Evolutionary conservation across 257 asterid genomes (phyloP).

Genomic region (Galeopsis tetrahit): DNA sequence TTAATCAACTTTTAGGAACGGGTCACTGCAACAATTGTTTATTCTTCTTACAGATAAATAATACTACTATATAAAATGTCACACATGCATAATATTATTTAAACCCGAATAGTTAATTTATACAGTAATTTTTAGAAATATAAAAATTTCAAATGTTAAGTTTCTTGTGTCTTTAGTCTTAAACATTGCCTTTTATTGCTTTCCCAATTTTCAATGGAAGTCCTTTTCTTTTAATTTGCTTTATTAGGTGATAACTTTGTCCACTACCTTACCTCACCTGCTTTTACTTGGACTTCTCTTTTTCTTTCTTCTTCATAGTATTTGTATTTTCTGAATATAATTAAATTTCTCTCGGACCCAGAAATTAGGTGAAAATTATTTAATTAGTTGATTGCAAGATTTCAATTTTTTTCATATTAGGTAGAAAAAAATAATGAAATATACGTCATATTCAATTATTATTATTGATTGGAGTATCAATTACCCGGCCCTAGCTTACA

Average conservation of each 20-base stretch:
- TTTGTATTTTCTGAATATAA: neutral
- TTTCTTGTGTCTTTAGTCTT: constrained; percentile 29
- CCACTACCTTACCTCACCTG: constrained; percentile 26
- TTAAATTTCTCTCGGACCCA: neutral
- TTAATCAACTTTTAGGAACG: neutral
- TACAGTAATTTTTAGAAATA: no score
- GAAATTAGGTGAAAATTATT: neutral
- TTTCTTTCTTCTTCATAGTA: neutral
- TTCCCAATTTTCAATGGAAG: constrained; percentile 50
- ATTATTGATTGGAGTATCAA: neutral
- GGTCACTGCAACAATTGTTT: neutral
- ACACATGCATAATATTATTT: neutral
- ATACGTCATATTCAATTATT: neutral
- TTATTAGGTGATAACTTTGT: constrained; percentile 55
- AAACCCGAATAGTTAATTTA: neutral
- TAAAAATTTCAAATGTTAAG: constrained; percentile 12
- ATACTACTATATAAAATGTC: neutral
- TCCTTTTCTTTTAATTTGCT: constrained; percentile 44
- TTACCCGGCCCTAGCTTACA: neutral
- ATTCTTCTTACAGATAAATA: neutral
- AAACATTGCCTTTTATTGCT: constrained; percentile 30
- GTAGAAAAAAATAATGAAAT: neutral
- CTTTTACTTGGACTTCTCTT: constrained; percentile 30
- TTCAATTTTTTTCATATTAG: neutral
- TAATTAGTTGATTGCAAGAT: neutral